Evolutionary conservation across 441 rosid genomes (phyloP).

Genomic region (Syzygium syzygioides): DNA sequence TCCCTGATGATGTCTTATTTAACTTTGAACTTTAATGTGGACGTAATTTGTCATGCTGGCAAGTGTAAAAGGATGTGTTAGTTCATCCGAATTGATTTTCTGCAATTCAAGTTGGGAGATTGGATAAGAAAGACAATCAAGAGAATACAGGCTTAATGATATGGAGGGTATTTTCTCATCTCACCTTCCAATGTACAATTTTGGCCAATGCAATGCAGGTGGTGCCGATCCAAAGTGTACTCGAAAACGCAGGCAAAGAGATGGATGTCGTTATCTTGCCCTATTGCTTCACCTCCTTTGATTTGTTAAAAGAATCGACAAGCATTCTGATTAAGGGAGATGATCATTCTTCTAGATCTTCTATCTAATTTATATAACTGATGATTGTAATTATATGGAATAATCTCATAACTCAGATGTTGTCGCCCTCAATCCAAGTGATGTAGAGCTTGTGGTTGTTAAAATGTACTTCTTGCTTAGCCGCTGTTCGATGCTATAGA

Average conservation of each 20-base stretch:
- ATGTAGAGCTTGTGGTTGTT: background rate
- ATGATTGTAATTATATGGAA: background rate
- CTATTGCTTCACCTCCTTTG: slow-evolving; percentile 57
- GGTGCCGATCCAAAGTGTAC: slow-evolving; percentile 29
- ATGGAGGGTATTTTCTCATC: background rate
- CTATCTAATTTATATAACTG: slow-evolving; percentile 9
- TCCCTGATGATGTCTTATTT: background rate
- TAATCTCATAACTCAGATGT: background rate
- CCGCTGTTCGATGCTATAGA: background rate
- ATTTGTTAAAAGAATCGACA: slow-evolving; percentile 42
- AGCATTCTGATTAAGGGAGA: slow-evolving; percentile 22
- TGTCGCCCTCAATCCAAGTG: background rate
- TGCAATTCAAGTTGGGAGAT: background rate
- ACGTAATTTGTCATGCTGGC: background rate
- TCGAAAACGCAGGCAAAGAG: slow-evolving; percentile 35
- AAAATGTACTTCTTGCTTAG: background rate
- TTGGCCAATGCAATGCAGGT: slow-evolving; percentile 35
- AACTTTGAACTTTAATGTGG: background rate
- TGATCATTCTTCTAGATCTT: slow-evolving; percentile 35
- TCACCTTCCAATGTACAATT: background rate
- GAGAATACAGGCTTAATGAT: background rate
- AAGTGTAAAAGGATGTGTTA: background rate
- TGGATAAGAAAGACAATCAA: background rate
- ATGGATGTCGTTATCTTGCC: slow-evolving; percentile 46
- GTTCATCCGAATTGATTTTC: background rate